These are phyloP conservation scores for Elasticomyces elasticus DNA, from an alignment of 495 filamentous ascomycete genomes.

Conservation along the genomic window DNA sequence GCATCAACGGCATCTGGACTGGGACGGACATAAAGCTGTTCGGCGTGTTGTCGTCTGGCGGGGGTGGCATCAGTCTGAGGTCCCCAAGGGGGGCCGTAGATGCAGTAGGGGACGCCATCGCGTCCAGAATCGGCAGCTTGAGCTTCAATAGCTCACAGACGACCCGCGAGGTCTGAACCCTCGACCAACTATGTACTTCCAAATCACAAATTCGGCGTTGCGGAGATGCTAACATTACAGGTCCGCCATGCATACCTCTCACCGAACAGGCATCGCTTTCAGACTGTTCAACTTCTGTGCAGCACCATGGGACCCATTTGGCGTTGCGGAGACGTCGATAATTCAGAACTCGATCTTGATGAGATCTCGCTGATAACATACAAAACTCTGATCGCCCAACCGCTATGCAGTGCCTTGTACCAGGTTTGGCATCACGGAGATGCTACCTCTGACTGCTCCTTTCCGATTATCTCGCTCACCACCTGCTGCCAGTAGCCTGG, in stretches of 20 bases:
- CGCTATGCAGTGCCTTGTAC: no score
- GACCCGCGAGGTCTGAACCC: neutral
- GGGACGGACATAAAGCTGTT: constrained; percentile 81
- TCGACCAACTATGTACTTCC: neutral
- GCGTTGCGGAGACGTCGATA: neutral
- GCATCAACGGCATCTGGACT: constrained; percentile 83
- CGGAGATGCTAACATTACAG: neutral
- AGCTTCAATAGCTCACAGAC: constrained; percentile 33
- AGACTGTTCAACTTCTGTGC: no score
- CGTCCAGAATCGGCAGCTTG: constrained; percentile 74
- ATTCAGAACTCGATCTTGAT: neutral
- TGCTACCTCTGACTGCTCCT: neutral
- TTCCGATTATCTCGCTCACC: neutral
- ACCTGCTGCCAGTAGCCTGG: neutral
- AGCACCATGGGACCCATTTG: no score
- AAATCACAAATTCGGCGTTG: neutral
- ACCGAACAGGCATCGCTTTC: neutral
- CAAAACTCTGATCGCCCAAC: no score
- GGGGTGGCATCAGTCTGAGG: constrained; percentile 63
- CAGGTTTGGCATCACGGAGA: neutral
- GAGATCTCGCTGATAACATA: neutral
- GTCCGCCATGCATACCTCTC: neutral
- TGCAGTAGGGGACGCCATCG: constrained; percentile 86
- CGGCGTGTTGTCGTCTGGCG: constrained; percentile 53
- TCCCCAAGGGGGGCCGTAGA: constrained; percentile 87